A percentile compares a stretch with the other conserved stretches of the same genome.
Conservation (phyloP, 257 asterid genomes). For the Solanum ahanhuiri region DNA sequence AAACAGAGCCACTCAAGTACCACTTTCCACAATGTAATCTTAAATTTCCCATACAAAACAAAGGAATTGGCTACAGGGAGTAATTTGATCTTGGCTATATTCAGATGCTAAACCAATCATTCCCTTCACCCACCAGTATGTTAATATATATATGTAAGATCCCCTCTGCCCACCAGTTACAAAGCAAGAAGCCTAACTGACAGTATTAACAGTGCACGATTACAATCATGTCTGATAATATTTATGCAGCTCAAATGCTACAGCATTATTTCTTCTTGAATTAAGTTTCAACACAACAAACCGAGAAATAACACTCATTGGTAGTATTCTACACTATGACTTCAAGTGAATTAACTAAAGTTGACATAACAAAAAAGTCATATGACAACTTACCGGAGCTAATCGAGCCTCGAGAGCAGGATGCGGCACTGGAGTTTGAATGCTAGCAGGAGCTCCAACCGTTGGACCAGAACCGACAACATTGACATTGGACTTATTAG, state of each 20-base stretch:
- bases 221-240: neutral
- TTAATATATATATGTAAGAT: neutral
- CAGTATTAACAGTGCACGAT: neutral
- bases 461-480: constrained; percentile 29
- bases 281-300: neutral
- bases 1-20: neutral
- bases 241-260: neutral
- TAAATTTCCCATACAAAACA: neutral
- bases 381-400: constrained; percentile 13
- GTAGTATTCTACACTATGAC: neutral
- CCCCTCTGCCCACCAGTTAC: neutral
- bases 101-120: neutral
- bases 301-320: neutral
- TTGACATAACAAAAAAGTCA: neutral
- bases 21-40: neutral
- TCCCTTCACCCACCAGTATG: neutral
- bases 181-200: neutral
- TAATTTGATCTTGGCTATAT: neutral
- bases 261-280: neutral
- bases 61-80: neutral
- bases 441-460: constrained; percentile 16
- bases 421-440: constrained; percentile 8
- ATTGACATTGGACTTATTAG: constrained; percentile 27
- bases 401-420: constrained; percentile 16
- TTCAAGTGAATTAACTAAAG: neutral